A percentile compares a stretch with the other conserved stretches of the same genome.
Conservation (phyloP, 2,329 filamentous ascomycete genomes). For the Diatrype stigma region DNA sequence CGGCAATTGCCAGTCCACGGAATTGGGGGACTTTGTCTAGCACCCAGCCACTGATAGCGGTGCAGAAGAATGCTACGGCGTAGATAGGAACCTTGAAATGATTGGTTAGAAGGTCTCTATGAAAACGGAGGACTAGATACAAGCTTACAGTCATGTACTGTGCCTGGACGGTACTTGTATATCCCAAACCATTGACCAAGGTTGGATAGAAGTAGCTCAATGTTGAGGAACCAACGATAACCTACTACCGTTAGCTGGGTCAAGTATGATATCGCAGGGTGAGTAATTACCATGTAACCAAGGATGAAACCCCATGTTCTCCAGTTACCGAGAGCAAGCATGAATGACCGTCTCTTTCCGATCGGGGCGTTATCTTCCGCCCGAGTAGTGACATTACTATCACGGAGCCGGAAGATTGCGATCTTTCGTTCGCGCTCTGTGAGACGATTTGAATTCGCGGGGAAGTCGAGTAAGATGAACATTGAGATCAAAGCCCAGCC, state of each 20-base stretch:
- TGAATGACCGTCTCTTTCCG: constrained; percentile 17
- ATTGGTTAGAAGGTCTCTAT: too few species aligned
- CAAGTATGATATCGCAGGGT: too few species aligned
- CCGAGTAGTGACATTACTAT: constrained; percentile 56
- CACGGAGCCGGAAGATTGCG: constrained; percentile 55
- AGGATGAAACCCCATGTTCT: constrained; percentile 35
- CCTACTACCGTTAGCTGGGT: too few species aligned
- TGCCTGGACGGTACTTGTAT: constrained; percentile 34
- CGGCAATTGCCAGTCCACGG: constrained; percentile 44
- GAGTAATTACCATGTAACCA: constrained; percentile 33
- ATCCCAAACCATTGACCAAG: constrained; percentile 44
- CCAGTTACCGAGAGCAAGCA: constrained; percentile 33
- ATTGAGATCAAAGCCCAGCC: constrained; percentile 47
- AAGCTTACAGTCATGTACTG: constrained; percentile 41
- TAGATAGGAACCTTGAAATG: constrained; percentile 42
- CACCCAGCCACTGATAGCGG: constrained; percentile 41
- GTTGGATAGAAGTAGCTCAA: constrained; percentile 47
- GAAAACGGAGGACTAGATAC: too few species aligned
- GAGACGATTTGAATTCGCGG: constrained; percentile 56
- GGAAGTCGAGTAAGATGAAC: constrained; percentile 67
- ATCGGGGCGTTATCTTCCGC: constrained; percentile 59
- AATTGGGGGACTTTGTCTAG: constrained; percentile 41
- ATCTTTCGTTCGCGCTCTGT: constrained; percentile 54
- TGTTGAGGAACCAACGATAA: constrained; percentile 38
- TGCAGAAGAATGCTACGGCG: constrained; percentile 46